Percentiles rank a stretch among this genome's conserved stretches.
These are phyloP conservation scores for Pistacia vera DNA, from an alignment of 345 rosid species.

Conservation along the genomic window DNA sequence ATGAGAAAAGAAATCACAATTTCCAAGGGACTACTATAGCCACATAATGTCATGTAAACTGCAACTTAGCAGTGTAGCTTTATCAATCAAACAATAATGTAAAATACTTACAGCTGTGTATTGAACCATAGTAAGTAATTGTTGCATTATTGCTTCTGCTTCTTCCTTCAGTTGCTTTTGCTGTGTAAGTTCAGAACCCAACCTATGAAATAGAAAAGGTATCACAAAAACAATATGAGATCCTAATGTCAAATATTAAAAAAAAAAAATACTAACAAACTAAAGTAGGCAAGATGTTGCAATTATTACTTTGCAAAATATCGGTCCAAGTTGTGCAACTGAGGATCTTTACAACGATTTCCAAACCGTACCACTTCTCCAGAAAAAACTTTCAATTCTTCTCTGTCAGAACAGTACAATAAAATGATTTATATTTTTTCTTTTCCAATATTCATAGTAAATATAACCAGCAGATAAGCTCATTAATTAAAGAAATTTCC, in stretches of 20 bases:
- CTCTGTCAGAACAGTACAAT: constrained; percentile 50
- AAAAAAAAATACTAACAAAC: constrained; percentile 12
- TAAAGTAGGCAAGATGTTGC: constrained; percentile 25
- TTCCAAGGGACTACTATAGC: not conserved
- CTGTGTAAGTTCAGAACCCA: constrained; percentile 74
- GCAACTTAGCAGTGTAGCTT: constrained; percentile 13
- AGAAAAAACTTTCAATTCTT: constrained; percentile 81
- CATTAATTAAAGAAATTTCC: not conserved
- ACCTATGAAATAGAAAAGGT: constrained; percentile 48
- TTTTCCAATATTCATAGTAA: not conserved
- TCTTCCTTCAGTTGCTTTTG: constrained; percentile 81
- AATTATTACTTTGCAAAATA: constrained; percentile 80
- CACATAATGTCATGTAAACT: constrained; percentile 10
- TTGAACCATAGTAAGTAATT: constrained; percentile 77
- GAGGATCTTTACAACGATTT: constrained; percentile 98
- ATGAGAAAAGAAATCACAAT: not conserved
- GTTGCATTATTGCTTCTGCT: constrained; percentile 69
- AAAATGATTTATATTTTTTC: constrained; percentile 7
- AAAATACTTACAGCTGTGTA: constrained; percentile 81
- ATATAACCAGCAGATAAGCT: constrained; percentile 4
- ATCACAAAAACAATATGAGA: constrained; percentile 22
- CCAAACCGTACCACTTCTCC: constrained; percentile 99
- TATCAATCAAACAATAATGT: not conserved
- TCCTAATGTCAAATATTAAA: not conserved
- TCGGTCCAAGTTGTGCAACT: constrained; percentile 94